phyloP scores from a whole-genome alignment of 441 rosid species.

The Populus hybrid region DNA sequence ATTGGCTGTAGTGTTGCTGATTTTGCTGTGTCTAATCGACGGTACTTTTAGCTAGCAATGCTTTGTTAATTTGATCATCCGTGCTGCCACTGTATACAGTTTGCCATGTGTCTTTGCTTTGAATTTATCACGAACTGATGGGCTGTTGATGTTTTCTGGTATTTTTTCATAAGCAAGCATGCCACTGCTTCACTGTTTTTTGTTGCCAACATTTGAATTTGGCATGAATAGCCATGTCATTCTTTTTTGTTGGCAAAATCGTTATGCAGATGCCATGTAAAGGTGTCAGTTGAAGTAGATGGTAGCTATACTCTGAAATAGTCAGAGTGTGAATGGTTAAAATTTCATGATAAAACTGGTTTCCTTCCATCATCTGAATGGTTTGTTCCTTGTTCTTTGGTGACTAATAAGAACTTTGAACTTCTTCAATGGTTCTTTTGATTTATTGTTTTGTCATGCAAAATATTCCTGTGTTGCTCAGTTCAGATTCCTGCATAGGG shows the following conservation, averaged over 20 bases:
- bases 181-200: too few relatives aligned
- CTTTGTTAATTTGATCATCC: background rate
- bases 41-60: background rate
- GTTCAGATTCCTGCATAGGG: background rate
- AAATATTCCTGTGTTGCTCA: background rate
- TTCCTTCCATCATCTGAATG: slow-evolving; percentile 25
- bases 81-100: background rate
- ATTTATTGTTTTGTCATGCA: background rate
- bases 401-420: background rate
- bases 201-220: too few relatives aligned
- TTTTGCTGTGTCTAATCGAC: background rate
- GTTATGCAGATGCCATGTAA: too few relatives aligned
- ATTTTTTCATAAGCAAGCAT: too few relatives aligned
- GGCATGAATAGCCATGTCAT: too few relatives aligned
- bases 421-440: too few relatives aligned
- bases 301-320: background rate
- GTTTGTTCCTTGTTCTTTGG: background rate
- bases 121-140: background rate
- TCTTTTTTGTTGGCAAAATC: too few relatives aligned
- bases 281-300: background rate
- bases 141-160: too few relatives aligned
- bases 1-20: background rate
- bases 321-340: background rate
- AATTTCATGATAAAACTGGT: slow-evolving; percentile 14
- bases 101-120: background rate